A percentile compares a stretch with the other conserved stretches of the same genome.
Evolutionary conservation across 208 protist species (phyloP).

Genomic region (Angomonas deanei): DNA sequence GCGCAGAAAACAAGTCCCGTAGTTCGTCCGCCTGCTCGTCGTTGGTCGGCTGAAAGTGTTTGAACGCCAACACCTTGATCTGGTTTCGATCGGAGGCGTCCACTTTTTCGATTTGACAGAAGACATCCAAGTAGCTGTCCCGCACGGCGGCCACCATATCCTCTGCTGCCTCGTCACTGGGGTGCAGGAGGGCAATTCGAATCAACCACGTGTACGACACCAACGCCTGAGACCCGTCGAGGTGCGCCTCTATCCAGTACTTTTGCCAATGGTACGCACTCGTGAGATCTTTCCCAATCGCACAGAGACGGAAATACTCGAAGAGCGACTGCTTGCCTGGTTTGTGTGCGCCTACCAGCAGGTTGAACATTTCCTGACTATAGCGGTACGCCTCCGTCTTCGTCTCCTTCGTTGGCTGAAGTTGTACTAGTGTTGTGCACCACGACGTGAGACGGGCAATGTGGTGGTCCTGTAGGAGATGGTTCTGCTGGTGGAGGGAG

Average conservation of each 20-base stretch:
- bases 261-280: conserved; percentile 81
- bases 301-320: conserved; percentile 81
- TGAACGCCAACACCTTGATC: not conserved
- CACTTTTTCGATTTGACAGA: conserved; percentile 5
- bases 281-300: conserved; percentile 66
- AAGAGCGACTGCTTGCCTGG: conserved; percentile 42
- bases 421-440: conserved; percentile 60
- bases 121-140: conserved; percentile 48
- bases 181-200: conserved; percentile 39
- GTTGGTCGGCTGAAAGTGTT: conserved; percentile 19
- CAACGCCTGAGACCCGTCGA: conserved; percentile 15
- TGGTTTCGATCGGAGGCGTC: not conserved
- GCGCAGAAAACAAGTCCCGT: conserved; percentile 28
- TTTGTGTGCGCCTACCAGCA: conserved; percentile 73
- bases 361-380: conserved; percentile 67
- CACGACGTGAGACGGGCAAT: conserved; percentile 72
- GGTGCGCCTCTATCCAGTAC: conserved; percentile 65
- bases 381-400: conserved; percentile 77
- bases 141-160: conserved; percentile 77
- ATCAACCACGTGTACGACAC: conserved; percentile 63
- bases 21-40: conserved; percentile 27
- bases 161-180: conserved; percentile 65
- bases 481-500: conserved; percentile 54
- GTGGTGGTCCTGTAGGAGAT: conserved; percentile 77
- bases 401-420: conserved; percentile 20